Percentiles rank a stretch among this genome's conserved stretches.
phyloP scores from a whole-genome alignment of 2,329 filamentous ascomycete genomes.

The Didymellaceae sp. region DNA sequence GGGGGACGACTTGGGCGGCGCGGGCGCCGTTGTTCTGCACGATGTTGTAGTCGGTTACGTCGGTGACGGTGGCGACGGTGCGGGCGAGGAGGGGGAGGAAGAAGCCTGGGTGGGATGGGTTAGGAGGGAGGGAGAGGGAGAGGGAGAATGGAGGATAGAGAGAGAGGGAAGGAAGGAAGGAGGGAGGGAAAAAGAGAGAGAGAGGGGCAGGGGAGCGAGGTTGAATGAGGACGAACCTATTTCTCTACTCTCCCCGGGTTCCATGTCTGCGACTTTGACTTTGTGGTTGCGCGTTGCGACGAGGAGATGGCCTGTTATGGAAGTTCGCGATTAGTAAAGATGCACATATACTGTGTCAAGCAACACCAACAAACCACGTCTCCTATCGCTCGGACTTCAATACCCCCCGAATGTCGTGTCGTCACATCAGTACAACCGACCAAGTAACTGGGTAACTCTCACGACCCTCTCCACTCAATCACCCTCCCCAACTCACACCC shows the following conservation, averaged over 20 bases:
- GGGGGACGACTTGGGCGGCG: constrained; percentile 89
- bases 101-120: constrained; percentile 44
- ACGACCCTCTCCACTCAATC: not conserved
- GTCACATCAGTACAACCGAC: too few relatives aligned
- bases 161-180: not conserved
- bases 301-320: constrained; percentile 67
- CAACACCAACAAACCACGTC: too few relatives aligned
- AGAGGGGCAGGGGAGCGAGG: not conserved
- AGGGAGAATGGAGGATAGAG: not conserved
- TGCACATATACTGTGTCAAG: too few relatives aligned
- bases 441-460: too few relatives aligned
- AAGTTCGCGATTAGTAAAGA: not conserved
- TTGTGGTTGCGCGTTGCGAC: constrained; percentile 80
- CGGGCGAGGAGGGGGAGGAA: constrained; percentile 74
- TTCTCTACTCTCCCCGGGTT: constrained; percentile 67
- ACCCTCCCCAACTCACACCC: not conserved
- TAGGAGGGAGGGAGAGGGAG: not conserved
- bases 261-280: constrained; percentile 77
- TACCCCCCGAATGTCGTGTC: too few relatives aligned
- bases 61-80: constrained; percentile 72
- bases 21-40: constrained; percentile 94
- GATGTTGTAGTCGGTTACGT: constrained; percentile 88
- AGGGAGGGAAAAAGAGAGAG: not conserved
- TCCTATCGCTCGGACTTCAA: too few relatives aligned
- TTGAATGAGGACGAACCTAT: constrained; percentile 59